phyloP scores from a whole-genome alignment of 2,329 filamentous ascomycete species.

The Aureobasidium sp. region DNA sequence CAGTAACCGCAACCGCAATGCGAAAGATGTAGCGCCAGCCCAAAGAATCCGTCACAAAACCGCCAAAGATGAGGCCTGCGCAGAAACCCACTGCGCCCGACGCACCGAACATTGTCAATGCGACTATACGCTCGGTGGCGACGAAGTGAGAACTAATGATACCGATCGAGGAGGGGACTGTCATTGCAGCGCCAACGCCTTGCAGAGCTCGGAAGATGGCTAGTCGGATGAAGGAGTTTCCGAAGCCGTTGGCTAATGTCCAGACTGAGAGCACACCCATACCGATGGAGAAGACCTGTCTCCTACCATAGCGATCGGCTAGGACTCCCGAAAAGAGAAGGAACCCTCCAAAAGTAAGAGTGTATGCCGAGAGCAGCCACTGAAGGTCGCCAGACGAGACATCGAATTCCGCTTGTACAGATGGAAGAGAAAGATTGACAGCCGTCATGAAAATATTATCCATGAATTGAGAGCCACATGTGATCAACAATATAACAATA shows the following conservation, averaged over 20 bases:
- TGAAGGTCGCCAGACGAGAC: constrained; percentile 31
- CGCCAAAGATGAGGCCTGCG: constrained; percentile 43
- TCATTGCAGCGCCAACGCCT: constrained; percentile 40
- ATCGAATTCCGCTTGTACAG: constrained; percentile 33
- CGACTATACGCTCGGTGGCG: constrained; percentile 39
- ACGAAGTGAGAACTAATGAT: constrained; percentile 35
- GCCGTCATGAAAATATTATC: constrained; percentile 36
- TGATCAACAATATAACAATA: constrained; percentile 31
- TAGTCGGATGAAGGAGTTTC: constrained; percentile 36
- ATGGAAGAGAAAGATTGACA: constrained; percentile 34
- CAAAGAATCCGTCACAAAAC: constrained; percentile 39
- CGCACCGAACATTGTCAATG: constrained; percentile 15
- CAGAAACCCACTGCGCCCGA: constrained; percentile 39
- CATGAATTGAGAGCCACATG: constrained; percentile 36
- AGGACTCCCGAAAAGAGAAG: constrained; percentile 26
- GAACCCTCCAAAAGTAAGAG: constrained; percentile 33
- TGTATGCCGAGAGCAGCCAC: constrained; percentile 37
- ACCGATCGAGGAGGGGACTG: constrained; percentile 39
- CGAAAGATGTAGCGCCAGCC: constrained; percentile 46
- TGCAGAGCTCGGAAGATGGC: constrained; percentile 39
- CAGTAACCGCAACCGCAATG: constrained; percentile 20
- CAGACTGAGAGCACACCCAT: constrained; percentile 24
- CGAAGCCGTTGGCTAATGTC: constrained; percentile 24
- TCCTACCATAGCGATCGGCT: constrained; percentile 32
- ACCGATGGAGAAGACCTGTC: constrained; percentile 32